Evolutionary conservation across 352 stramenopile genomes (phyloP).

Genomic region (Pythium grandisporangium): DNA sequence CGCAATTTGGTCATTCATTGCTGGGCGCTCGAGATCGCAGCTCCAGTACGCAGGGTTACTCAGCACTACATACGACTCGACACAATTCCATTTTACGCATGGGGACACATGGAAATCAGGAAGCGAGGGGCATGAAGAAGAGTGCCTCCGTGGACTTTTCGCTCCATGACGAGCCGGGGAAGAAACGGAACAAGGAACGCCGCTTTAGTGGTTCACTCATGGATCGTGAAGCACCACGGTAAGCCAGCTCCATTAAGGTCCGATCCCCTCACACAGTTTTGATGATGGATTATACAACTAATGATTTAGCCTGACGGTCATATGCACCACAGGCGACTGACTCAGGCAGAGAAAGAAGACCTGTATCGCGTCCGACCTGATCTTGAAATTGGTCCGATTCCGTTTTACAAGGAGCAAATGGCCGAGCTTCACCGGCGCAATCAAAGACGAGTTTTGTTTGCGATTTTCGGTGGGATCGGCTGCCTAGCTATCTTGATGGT

Average conservation of each 20-base stretch:
- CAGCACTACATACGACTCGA: neutral
- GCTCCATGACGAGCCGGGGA: constrained; percentile 31
- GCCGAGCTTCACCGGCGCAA: constrained; percentile 42
- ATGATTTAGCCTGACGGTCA: neutral
- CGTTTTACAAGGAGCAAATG: constrained; percentile 55
- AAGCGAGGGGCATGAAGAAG: constrained; percentile 32
- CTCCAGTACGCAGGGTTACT: too few species aligned
- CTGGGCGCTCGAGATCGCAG: too few species aligned
- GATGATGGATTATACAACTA: too few species aligned
- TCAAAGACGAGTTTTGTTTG: constrained; percentile 56
- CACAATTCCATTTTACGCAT: constrained; percentile 57
- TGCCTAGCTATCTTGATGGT: constrained; percentile 60
- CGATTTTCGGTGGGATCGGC: constrained; percentile 63
- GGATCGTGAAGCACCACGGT: too few species aligned
- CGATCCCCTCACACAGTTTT: too few species aligned
- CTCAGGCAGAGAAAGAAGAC: constrained; percentile 70
- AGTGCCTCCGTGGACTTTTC: constrained; percentile 67
- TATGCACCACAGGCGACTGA: constrained; percentile 34
- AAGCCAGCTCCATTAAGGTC: too few species aligned
- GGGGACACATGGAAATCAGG: constrained; percentile 20
- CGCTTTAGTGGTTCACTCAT: constrained; percentile 22
- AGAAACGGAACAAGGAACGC: constrained; percentile 16
- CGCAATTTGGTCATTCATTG: too few species aligned
- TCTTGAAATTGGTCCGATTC: constrained; percentile 54
- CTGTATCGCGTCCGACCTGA: constrained; percentile 77